Evolutionary conservation across 495 filamentous ascomycete species (phyloP), one percentile per base, ranked within the genome.

Genomic region (Daldinia loculata): DNA sequence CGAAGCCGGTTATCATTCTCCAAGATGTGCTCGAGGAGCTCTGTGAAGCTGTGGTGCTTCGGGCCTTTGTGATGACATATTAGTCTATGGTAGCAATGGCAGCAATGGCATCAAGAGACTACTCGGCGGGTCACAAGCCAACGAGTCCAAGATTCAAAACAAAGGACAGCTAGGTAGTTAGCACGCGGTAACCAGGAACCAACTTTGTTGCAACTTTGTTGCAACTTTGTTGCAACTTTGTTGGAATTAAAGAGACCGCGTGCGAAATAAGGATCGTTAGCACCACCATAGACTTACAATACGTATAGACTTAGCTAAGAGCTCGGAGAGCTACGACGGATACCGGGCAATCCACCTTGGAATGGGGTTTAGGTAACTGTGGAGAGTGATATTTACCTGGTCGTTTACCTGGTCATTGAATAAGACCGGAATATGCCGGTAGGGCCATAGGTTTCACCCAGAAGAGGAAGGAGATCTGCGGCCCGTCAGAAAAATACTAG

Each of bases 391-490:
- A 60, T 67, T 72, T 67, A 67, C 63, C 53, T 60, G 43, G 43
- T 48, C 38, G 48, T 32, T 56, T 55, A 22, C 38, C 59, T 72
- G 39, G 50, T 72, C 43, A 53, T 72, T 30, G 56, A 61, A 61
- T 61, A 50, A 68, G 61, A n/a, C 70, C 70, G 70, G 70, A 68
- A 72, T 72, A 50, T 68, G 56, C 70, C 70, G 70, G 70, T 72
- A 72, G 70, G 70, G 70, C 64, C 56, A 43, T 56, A n/a, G 52
- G 65, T 68, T 56, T 72, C 65, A 53, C 56, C 70, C 61, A 32
- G 45, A 68, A 61, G 29, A 53, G 70, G 70, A 72, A 72, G 65
- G 70, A 61, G 70, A 72, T 72, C 70, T 68, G 56, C 70, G 41
- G 52, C 56, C 63, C 65, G 67, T 51, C 51, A 43, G 50, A 43